Base-by-base conservation (phyloP, 1,139 yeast genomes). In the Blastobotrys buckinghamii region DNA sequence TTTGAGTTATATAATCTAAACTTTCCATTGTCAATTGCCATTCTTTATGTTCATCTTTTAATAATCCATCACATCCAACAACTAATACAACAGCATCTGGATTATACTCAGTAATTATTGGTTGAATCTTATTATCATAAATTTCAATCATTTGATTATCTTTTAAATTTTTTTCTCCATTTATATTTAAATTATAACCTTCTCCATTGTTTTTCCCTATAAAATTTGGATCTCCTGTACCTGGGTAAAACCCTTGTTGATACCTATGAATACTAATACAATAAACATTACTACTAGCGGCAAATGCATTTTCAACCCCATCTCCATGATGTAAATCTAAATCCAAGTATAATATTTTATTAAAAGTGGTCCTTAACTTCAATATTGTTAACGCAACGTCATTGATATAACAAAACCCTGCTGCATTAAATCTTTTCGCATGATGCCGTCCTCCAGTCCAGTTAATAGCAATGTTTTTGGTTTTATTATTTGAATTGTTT, bases 371-470 rank as follows among this genome's bases (percentile, higher is more conserved):
- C 29, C 89, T 65, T 10, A 84, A 65, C 33, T 60, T 53, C 42
- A 70, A 65, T 2, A 84, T 80, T 0, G 79, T 75, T 19, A 84
- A 59, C 0, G 78, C 81, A 6, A 81, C 73, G 59, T 84, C 94
- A 56, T 84, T 84, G 6, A 82, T 68, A 58, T 84, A 84, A 60
- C 95, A 84, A 59, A 82, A 84, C 4, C 95, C 95, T 13, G 84
- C 73, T 1, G 88, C 85, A 38, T 61, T 67, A 0, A 73, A 60
- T 55, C 75, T 76, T 37, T 66, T 69, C 6, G 83, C 81, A 63
- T 84, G 95, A 59, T 84, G 94, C 45, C 94, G 64, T 1, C 95
- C 95, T 1, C 94, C 95, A 57, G 79, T 78, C 90, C 90, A 84
- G 59, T 83, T 83, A 41, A 84, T 71, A 0, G 76, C 82, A 1